Base-by-base conservation (phyloP, 306 rosid species). In the Inga laurina region DNA sequence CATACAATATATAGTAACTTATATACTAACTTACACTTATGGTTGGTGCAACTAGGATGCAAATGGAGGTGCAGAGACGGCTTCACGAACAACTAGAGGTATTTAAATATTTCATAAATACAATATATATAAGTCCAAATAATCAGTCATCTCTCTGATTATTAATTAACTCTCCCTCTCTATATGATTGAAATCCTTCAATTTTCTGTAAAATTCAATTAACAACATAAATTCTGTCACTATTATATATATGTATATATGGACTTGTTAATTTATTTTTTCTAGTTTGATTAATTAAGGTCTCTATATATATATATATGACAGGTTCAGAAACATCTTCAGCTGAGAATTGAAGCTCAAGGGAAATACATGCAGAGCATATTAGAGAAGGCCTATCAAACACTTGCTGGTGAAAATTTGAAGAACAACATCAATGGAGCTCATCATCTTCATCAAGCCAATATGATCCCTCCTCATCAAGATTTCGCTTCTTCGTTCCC, bases 31-130 rank as follows among this genome's bases (percentile, higher is more conserved):
- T 59, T 59, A 59, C 13, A n/a, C 66, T 86, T 88, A 78, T 90
- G 91, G 84, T 88, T 88, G 91, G 88, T 91, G 90, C 79, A 21
- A 90, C 87, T 82, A 96, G 97, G 98, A 93, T 96, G 99, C 99
- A 94, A 90, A 96, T 96, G 89, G 99, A 96, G 94, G 99, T 96
- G 93, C 99, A 96, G 84, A 87, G 99, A 96, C 92, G 99, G 74
- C 79, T 96, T 76, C 97, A 94, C 74, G 99, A 96, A 75, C 99
- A 96, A 85, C 86, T 96, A 52, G 99, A 96, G 99, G 99, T 96
- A 89, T 85, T 24, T 3, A 46, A 72, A 22, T 44, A 24, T 70
- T 70, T 16, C 14, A 34, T 16, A 48, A n/a, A 44, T 45, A 21
- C 2, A 21, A 49, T 9, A 21, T n/a, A 62, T n/a, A 21, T n/a